Evolutionary conservation across 2,329 filamentous ascomycete species (phyloP).

Genomic region (Botryotinia narcissicola): DNA sequence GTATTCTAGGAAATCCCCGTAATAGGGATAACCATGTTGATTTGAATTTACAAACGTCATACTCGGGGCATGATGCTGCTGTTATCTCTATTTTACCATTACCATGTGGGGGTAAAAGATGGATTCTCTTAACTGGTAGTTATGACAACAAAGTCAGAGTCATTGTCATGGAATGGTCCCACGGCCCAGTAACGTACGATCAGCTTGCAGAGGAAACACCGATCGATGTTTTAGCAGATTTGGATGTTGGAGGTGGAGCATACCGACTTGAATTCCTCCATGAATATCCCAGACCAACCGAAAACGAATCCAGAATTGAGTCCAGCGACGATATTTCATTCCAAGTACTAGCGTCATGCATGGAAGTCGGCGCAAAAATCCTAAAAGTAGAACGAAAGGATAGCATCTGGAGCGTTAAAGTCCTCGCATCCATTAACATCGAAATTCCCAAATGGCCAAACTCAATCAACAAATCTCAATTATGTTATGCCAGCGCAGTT

Average conservation of each 20-base stretch:
- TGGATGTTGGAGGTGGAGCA: slow-evolving; percentile 74
- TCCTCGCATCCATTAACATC: slow-evolving; percentile 8
- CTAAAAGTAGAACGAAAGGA: slow-evolving; percentile 45
- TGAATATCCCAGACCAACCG: slow-evolving; percentile 11
- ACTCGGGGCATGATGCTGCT: slow-evolving; percentile 70
- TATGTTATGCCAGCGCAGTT: slow-evolving; percentile 89
- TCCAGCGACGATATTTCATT: slow-evolving; percentile 35
- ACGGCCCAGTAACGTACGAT: background rate
- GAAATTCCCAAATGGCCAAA: slow-evolving; percentile 12
- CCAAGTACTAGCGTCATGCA: slow-evolving; percentile 79
- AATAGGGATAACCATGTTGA: background rate
- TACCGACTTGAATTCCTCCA: slow-evolving; percentile 74
- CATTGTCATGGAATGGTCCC: slow-evolving; percentile 45
- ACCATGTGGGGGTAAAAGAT: slow-evolving; percentile 43
- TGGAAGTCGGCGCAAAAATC: slow-evolving; percentile 84
- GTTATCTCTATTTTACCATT: slow-evolving; percentile 84
- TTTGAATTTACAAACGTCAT: slow-evolving; percentile 18
- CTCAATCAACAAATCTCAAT: slow-evolving; percentile 73
- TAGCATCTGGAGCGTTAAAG: slow-evolving; percentile 63
- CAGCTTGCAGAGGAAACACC: slow-evolving; percentile 41
- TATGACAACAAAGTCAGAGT: slow-evolving; percentile 85
- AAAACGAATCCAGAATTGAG: background rate
- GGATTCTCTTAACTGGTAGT: slow-evolving; percentile 76
- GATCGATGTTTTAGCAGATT: slow-evolving; percentile 16
- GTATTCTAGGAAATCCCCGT: slow-evolving; percentile 4